phyloP scores from a whole-genome alignment of 1,284 basidiomycete genomes.

The Microbotryum saponariae region DNA sequence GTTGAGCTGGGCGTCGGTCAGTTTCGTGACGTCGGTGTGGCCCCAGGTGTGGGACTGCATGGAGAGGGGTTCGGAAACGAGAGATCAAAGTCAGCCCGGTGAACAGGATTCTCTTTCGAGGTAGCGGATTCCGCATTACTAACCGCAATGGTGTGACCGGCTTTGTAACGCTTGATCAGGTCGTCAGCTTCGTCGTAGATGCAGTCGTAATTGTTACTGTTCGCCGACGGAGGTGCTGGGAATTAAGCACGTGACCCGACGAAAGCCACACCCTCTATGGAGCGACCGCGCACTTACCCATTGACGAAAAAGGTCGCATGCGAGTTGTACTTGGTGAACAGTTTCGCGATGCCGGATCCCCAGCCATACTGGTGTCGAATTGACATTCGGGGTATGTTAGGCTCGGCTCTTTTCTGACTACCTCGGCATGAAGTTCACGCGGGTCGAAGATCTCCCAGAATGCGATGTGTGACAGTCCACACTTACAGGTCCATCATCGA shows the following conservation, averaged over 20 bases:
- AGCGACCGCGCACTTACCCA: neutral
- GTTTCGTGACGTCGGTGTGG: slow-evolving; percentile 34
- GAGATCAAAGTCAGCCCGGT: too few species aligned
- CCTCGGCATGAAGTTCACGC: too few species aligned
- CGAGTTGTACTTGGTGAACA: slow-evolving; percentile 19
- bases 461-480: too few species aligned
- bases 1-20: slow-evolving; percentile 29
- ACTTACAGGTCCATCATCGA: too few species aligned
- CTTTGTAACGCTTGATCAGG: slow-evolving; percentile 28
- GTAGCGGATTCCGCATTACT: slow-evolving; percentile 33
- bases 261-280: neutral
- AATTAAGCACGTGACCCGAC: neutral
- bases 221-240: slow-evolving; percentile 9
- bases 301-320: slow-evolving; percentile 32
- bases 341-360: slow-evolving; percentile 28
- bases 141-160: slow-evolving; percentile 37
- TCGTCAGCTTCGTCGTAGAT: slow-evolving; percentile 34
- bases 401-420: too few species aligned
- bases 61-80: neutral
- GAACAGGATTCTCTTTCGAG: neutral
- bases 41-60: slow-evolving; percentile 27
- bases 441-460: too few species aligned
- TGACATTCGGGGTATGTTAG: too few species aligned
- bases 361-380: slow-evolving; percentile 21
- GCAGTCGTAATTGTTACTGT: slow-evolving; percentile 37